A percentile compares a stretch with the other conserved stretches of the same genome.
phyloP scores from a whole-genome alignment of 73 alveolate genomes.

The Tetrahymena borealis region DNA sequence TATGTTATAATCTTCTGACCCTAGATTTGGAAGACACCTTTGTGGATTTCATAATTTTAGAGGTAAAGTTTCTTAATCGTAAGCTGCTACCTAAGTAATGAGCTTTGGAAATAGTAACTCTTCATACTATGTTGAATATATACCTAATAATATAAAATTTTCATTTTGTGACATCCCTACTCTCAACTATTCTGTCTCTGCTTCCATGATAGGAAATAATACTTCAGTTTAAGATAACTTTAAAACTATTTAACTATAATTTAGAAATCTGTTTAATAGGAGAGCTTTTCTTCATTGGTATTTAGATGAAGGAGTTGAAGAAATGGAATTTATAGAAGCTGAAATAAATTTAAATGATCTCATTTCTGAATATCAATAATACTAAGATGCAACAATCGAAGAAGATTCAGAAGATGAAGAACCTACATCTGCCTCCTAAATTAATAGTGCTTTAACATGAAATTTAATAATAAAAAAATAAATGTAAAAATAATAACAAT shows the following conservation, averaged over 20 bases:
- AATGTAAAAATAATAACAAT: no score
- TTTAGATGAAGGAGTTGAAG: slow-evolving; percentile 73
- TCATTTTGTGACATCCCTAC: slow-evolving; percentile 64
- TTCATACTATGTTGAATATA: slow-evolving; percentile 64
- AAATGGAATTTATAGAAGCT: slow-evolving; percentile 74
- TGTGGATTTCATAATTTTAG: slow-evolving; percentile 34
- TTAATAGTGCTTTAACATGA: no score
- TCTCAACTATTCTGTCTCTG: background rate
- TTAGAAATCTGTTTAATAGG: slow-evolving; percentile 28
- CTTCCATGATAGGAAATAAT: slow-evolving; percentile 43
- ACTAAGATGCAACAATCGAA: background rate
- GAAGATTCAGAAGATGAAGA: background rate
- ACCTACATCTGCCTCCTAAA: no score
- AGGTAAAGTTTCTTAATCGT: background rate
- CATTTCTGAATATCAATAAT: slow-evolving; percentile 30
- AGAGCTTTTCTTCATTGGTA: slow-evolving; percentile 51
- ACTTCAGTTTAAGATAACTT: slow-evolving; percentile 4
- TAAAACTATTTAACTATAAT: slow-evolving; percentile 49
- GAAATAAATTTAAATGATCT: slow-evolving; percentile 62
- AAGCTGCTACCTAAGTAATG: slow-evolving; percentile 4
- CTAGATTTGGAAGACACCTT: slow-evolving; percentile 61
- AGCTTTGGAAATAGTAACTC: slow-evolving; percentile 45
- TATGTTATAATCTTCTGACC: slow-evolving; percentile 58
- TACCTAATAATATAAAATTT: slow-evolving; percentile 89
- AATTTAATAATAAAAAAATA: no score